A percentile compares a stretch with the other conserved stretches of the same genome.
These are phyloP conservation scores for Debaryomycetaceae sp. DNA, from an alignment of 1,139 yeast species.

Conservation along the genomic window DNA sequence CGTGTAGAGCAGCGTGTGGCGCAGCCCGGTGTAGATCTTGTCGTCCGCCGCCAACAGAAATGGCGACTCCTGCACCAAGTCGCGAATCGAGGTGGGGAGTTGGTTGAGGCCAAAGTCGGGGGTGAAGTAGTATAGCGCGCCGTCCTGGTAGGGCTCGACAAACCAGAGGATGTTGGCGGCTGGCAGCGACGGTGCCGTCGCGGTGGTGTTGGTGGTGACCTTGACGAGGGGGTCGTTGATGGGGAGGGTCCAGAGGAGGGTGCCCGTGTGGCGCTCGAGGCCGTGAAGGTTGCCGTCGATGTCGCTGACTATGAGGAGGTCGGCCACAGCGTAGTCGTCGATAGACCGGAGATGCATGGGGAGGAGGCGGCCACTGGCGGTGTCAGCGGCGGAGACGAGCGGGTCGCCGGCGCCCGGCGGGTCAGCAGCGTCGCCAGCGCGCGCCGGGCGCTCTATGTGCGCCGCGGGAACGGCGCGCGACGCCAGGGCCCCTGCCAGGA, in stretches of 20 bases:
- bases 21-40: conserved; percentile 82
- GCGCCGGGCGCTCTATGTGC: too few species aligned
- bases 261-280: conserved; percentile 72
- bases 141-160: conserved; percentile 88
- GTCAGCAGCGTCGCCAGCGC: too few species aligned
- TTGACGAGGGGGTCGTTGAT: conserved; percentile 48
- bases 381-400: too few species aligned
- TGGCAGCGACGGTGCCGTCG: conserved; percentile 14
- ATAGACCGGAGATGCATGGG: conserved; percentile 40
- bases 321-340: conserved; percentile 55
- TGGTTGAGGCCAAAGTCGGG: conserved; percentile 71
- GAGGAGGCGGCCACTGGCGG: conserved; percentile 14
- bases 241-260: conserved; percentile 70
- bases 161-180: conserved; percentile 55
- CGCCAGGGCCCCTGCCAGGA: too few species aligned
- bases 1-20: conserved; percentile 72
- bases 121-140: conserved; percentile 82
- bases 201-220: conserved; percentile 32
- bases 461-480: too few species aligned
- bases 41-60: conserved; percentile 77
- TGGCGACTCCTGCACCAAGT: conserved; percentile 80
- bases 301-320: conserved; percentile 68
- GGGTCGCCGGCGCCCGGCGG: too few species aligned
- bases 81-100: conserved; percentile 77
- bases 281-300: conserved; percentile 89